These are phyloP conservation scores for Aschersonia sp. DNA, from an alignment of 2,329 filamentous ascomycete species.

Conservation along the genomic window DNA sequence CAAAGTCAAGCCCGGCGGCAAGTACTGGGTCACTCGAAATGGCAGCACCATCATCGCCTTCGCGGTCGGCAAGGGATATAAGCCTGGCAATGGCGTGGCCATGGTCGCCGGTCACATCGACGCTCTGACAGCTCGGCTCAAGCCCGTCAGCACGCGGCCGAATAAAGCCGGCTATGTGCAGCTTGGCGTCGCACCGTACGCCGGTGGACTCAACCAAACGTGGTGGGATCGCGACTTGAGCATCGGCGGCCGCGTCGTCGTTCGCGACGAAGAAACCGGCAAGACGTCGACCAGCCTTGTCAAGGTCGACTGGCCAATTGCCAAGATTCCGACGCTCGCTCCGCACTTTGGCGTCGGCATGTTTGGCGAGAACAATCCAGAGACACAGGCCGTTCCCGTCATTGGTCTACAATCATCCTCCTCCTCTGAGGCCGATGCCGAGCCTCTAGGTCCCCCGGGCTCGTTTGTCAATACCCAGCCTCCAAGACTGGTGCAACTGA, in stretches of 20 bases:
- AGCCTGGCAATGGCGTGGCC: constrained; percentile 71
- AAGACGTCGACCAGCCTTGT: constrained; percentile 74
- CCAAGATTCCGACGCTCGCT: constrained; percentile 78
- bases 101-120: constrained; percentile 91
- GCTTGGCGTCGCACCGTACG: constrained; percentile 85
- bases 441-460: constrained; percentile 43
- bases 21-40: constrained; percentile 81
- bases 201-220: constrained; percentile 70
- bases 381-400: constrained; percentile 90
- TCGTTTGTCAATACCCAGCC: constrained; percentile 77
- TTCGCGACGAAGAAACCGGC: constrained; percentile 55
- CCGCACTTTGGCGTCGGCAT: constrained; percentile 80
- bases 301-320: constrained; percentile 89
- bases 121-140: constrained; percentile 76
- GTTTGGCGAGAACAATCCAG: constrained; percentile 56
- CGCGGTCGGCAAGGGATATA: constrained; percentile 63
- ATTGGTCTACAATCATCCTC: constrained; percentile 73
- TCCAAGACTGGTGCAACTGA: constrained; percentile 67
- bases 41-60: constrained; percentile 78
- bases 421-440: constrained; percentile 26
- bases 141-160: constrained; percentile 79
- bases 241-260: constrained; percentile 77
- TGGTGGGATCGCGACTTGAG: constrained; percentile 97
- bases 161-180: constrained; percentile 76
- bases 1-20: constrained; percentile 63